Evolutionary conservation across 352 stramenopile species (phyloP), one percentile per base, ranked within the genome.

Genomic region (Globisporangium apiculatum): DNA sequence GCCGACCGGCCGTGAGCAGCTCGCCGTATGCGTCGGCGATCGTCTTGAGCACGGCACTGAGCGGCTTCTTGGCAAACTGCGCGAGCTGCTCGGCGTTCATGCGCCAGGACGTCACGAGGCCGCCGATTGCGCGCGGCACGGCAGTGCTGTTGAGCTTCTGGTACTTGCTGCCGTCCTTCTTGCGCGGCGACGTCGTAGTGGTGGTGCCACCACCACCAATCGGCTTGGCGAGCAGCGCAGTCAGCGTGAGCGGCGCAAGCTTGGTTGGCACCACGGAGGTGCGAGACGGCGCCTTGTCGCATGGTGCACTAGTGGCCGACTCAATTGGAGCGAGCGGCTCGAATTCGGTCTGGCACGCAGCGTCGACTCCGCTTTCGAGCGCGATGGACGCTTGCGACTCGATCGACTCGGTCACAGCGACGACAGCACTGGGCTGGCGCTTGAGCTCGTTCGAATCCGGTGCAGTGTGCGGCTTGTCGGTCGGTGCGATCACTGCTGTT

Each of bases 71-170:
- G 0, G 76, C 67, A 58, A 89, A 94, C 60, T 91, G 80, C 10
- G 67, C 49, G 17, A 94, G 79, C 59, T 94, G 81, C 18, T 94
- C 84, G 0, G 76, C 75, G 62, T 91, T 91, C 55, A 94, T 83
- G 36, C 82, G 81, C 84, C 84, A 94, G 7, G 82, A 91, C 14
- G 82, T 94, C 52, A 91, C 81, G 17, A 94, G 57, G 2, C 72
- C 68, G 3, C 78, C 71, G 56, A 94, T 73, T 4, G 81, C 56
- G 35, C 71, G 67, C 46, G 79, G 84, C n/a, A 94, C 80, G 3
- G 68, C 70, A 2, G 68, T 57, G 48, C 73, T 87, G 64, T 85
- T 89, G 55, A 94, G 65, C 51, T 90, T 89, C 47, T 91, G 83
- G 59, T 75, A 88, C 59, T 81, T 86, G 52, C 18, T 85, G 52